Conservation (phyloP, 202 grass and related monocot genomes). For the Zoysia matrella region DNA sequence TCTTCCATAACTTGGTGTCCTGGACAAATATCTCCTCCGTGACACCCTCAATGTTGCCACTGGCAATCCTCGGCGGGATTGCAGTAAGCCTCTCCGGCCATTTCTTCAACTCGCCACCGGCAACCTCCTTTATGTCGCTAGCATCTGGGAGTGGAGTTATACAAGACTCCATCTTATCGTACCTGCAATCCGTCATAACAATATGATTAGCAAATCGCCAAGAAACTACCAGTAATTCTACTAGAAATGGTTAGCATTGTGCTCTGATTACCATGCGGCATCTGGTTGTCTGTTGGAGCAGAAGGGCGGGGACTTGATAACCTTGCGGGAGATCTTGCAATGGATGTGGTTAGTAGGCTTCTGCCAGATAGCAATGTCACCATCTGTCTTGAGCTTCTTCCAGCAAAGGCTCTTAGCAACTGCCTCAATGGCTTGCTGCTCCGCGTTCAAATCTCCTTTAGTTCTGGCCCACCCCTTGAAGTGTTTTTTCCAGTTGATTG, state of each 20-base stretch:
- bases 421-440: slow-evolving; percentile 78
- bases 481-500: slow-evolving; percentile 22
- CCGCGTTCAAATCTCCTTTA: slow-evolving; percentile 58
- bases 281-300: slow-evolving; percentile 66
- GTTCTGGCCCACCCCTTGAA: slow-evolving; percentile 79
- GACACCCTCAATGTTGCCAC: slow-evolving; percentile 72
- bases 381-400: slow-evolving; percentile 85
- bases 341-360: too few species aligned
- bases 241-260: slow-evolving; percentile 23
- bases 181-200: slow-evolving; percentile 46
- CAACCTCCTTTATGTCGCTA: too few species aligned
- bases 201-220: not conserved
- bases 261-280: slow-evolving; percentile 69
- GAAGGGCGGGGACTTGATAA: not conserved
- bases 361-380: too few species aligned
- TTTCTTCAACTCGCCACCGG: too few species aligned
- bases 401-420: slow-evolving; percentile 80
- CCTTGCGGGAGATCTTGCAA: too few species aligned
- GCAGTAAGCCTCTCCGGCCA: slow-evolving; percentile 56
- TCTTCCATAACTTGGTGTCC: slow-evolving; percentile 79
- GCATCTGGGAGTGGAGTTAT: slow-evolving; percentile 73
- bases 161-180: slow-evolving; percentile 79
- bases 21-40: slow-evolving; percentile 66
- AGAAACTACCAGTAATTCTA: not conserved
- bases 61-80: slow-evolving; percentile 74